Base-by-base conservation (phyloP, 441 rosid genomes). In the Corymbia citriodora region DNA sequence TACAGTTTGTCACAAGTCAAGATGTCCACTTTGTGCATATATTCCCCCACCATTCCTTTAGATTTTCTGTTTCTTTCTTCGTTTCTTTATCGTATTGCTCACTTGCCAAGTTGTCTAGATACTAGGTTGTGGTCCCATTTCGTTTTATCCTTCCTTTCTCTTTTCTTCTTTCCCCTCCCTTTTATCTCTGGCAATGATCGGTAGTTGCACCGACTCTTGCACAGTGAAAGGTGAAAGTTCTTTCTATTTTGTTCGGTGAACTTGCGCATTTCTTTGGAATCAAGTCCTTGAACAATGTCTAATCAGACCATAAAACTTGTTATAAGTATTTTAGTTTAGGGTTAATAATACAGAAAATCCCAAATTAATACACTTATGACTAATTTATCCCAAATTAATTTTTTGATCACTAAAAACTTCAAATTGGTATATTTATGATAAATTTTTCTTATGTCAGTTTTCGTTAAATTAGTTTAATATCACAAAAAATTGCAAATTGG, bases 1-100 rank as follows among this genome's bases (percentile, higher is more conserved):
- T 7, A 79, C 85, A 79, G 85, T 79, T 45, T 79, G 85, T 79
- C 85, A 45, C 85, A 79, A 79, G 85, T 79, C 85, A 79, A 79
- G 85, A 79, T 79, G 85, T 79, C 85, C 85, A 23, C 23, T 79
- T 23, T 52, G 52, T 45, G 85, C 52, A 79, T 79, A 79, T 79
- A 45, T 79, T 79, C 85, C 52, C 85, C 85, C 85, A 79, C 85
- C 85, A 23, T 79, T 79, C 85, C 85, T 79, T 45, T 79, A 40
- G 85, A 12, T 40, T 45, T 79, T 3, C 52, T 13, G 50, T 23
- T 74, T 40, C 83, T 40, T 40, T 8, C 52, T 74, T 74, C 27
- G 52, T 40, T 45, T 79, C 85, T 79, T 79, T 79, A 7, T 40
- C 45, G 85, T 21, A 45, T 79, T 79, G 85, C 85, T 79, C 85